Evolutionary conservation across 129 eudicot species (phyloP).

Genomic region (Pulicaria dysenterica): DNA sequence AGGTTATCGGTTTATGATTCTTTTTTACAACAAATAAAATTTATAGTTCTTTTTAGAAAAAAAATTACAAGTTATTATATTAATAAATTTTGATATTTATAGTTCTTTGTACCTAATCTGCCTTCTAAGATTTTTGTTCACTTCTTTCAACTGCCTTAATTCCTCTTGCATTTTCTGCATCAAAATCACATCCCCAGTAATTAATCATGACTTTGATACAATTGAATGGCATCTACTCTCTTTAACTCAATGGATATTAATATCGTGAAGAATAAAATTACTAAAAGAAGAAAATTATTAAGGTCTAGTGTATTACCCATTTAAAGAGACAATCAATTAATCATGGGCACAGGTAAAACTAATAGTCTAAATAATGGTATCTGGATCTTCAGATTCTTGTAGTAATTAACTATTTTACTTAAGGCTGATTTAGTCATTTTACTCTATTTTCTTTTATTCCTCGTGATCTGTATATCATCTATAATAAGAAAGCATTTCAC

Average conservation of each 20-base stretch:
- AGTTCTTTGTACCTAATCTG: slow-evolving; percentile 56
- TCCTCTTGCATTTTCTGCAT: slow-evolving; percentile 80
- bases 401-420: background rate
- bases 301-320: no score
- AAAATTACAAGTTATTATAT: no score
- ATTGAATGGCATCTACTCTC: slow-evolving; percentile 3
- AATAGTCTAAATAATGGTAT: background rate
- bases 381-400: background rate
- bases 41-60: no score
- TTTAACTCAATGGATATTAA: background rate
- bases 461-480: background rate
- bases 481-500: no score
- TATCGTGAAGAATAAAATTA: background rate
- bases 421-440: background rate
- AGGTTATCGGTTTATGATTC: no score
- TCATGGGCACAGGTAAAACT: background rate
- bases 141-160: slow-evolving; percentile 64
- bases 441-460: no score
- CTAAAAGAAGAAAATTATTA: no score
- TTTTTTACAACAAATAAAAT: no score
- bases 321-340: background rate
- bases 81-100: background rate
- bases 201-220: background rate
- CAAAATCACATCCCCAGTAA: slow-evolving; percentile 9
- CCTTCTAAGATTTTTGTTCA: slow-evolving; percentile 62